Base-by-base conservation (phyloP, 768 basidiomycete genomes). In the Tylopilus sp. region DNA sequence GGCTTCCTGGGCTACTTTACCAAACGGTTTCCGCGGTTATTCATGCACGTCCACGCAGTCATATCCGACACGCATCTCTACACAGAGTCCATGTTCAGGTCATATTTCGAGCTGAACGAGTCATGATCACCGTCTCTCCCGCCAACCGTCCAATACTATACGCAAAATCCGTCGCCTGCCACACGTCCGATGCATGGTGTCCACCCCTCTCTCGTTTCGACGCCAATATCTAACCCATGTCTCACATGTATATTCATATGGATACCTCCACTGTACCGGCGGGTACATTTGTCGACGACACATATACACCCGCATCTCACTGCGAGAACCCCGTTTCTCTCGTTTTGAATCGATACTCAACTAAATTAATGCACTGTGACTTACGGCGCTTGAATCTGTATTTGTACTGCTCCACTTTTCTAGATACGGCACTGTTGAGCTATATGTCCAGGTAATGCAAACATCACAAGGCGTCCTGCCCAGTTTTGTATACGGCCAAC, bases 1-100 rank as follows among this genome's bases (percentile, higher is more conserved):
- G 95, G 95, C 11, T 98, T 90, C 75, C 71, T 99, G 47, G 73
- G 78, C 1, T 99, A 98, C 69, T 99, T 98, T 66, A 98, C 95
- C 3, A 78, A 82, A 26, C 83, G 94, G n/a, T 98, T 88, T 73
- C 97, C 97, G 13, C 75, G 72, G 15, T 78, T 98, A 9, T 92
- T 99, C 78, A 73, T 98, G 44, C 94, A 98, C 66, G 94, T 98
- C 20, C 88, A 95, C 61, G 68, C 75, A n/a, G 91, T 94, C 60
- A 78, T 99, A 57, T 77, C 79, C 9, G 74, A 78, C 26, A 87
- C 86, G 12, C 72, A 79, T n/a, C 75, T 98, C 38, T 77, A 83
- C 45, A 75, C 78, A 55, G 97, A 98, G 67, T 82, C 89, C 15
- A 91, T 94, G 86, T 98, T 98, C 73, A 82, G 84, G 65, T 71